Base-by-base conservation (phyloP, 805 yeast genomes). In the Candida boidinii region DNA sequence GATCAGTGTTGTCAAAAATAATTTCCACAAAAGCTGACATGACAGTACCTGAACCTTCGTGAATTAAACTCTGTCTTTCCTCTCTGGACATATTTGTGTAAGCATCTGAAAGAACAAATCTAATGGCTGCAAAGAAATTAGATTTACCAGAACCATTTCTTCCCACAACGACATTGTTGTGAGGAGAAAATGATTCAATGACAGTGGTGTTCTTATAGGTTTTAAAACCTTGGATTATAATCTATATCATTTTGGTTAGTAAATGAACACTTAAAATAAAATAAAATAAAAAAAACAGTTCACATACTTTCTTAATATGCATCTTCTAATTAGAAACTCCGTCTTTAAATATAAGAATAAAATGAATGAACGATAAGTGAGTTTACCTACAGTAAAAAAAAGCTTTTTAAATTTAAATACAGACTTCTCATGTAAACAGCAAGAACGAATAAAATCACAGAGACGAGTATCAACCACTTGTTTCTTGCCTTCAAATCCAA, bases 141-240 rank as follows among this genome's bases (percentile, higher is more conserved):
- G 95, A 84, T 54, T 92, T 90, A 7, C 98, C 98, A 7, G 95
- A 83, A n/a, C 96, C 96, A 57, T 88, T 88, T 31, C 95, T 63
- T 2, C 96, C 96, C 21, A 88, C 86, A 12, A 82, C 76, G 15
- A 90, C 94, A 58, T 90, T 90, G 49, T 79, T 81, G 34, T 75
- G 74, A 0, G 94, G 90, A 1, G 94, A 80, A 21, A 92, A 63
- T 12, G 73, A 65, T 26, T 82, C 92, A 10, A 88, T 73, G 4
- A 75, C 69, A 0, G 95, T 83, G 26, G 85, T 77, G 47, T 83
- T 80, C 57, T 82, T 81, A 54, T 87, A 90, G 41, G 97, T 87
- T 58, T 86, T 87, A 64, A 90, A 90, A 23, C 97, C 97, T 52
- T 86, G 94, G 34, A 90, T 82, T 9, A 74, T 69, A 28, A 90